Evolutionary conservation across 306 rosid species (phyloP), one percentile per base, ranked within the genome.

Genomic region (Castanopsis chinensis): DNA sequence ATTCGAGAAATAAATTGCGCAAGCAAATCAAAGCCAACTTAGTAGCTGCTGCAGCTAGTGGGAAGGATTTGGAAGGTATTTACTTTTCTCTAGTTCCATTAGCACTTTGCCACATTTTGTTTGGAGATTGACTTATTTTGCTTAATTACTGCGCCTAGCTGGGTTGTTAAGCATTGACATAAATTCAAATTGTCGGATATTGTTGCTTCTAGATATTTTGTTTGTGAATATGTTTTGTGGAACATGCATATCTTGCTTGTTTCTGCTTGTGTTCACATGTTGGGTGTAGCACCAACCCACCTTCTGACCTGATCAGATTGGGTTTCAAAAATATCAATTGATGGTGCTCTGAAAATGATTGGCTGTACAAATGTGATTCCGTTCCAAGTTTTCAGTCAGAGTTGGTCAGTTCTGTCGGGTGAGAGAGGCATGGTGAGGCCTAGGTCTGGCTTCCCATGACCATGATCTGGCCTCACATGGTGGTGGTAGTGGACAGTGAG

Each of bases 11-110:
- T 71, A 93, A 87, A 82, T 76, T 95, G 78, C 91, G 98, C 5
- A 84, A 91, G 84, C 94, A 88, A 90, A 95, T 95, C 78, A 92
- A 95, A 83, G 97, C 80, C 54, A 93, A 87, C 81, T 85, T 95
- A 76, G 60, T 85, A 77, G 92, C 97, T 15, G 96, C 98, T 74
- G 98, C 93, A 45, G 96, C 97, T 45, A 85, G 88, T 65, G 99
- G 99, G 83, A 95, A 93, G 92, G 99, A 95, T 82, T 88, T 95
- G 70, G 98, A 95, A 93, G 99, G 99, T 93, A 81, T 59, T 45
- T 73, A 60, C 21, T 58, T 75, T 55, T 4, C 20, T 55, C 56
- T 45, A 37, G 52, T 27, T 77, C 23, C 59, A 60, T 59, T 1
- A 19, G 59, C 56, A 43, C 0, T 18, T 74, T 69, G 13, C 53